phyloP scores from a whole-genome alignment of 2,329 filamentous ascomycete genomes.

The Paraphaeosphaeria minitans region DNA sequence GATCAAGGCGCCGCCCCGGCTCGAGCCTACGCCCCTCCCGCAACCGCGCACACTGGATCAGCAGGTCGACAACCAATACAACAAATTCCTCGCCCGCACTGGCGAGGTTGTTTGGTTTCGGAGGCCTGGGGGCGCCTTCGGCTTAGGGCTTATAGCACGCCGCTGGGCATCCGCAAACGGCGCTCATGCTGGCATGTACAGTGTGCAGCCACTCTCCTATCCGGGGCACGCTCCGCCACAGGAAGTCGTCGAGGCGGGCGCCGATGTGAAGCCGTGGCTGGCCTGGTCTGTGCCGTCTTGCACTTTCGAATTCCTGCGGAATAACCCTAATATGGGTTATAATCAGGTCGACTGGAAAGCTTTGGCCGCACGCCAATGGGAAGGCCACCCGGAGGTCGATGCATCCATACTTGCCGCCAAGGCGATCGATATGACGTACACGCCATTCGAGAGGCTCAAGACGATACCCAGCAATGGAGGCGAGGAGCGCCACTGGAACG shows the following conservation, averaged over 20 bases:
- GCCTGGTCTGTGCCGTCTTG: conserved; percentile 62
- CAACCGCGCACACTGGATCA: conserved; percentile 54
- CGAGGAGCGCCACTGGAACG: conserved; percentile 57
- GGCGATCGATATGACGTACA: conserved; percentile 60
- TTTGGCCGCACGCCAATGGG: conserved; percentile 50
- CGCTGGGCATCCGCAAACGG: conserved; percentile 48
- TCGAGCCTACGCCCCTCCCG: conserved; percentile 47
- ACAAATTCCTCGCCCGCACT: conserved; percentile 57
- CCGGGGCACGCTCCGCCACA: conserved; percentile 47
- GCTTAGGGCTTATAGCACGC: conserved; percentile 57
- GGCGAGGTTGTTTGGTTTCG: conserved; percentile 64
- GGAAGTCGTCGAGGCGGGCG: conserved; percentile 52
- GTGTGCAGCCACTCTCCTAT: conserved; percentile 57
- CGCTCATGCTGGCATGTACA: conserved; percentile 41
- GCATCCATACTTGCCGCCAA: conserved; percentile 64
- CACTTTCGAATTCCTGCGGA: conserved; percentile 53
- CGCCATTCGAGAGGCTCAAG: conserved; percentile 56
- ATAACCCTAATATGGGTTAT: conserved; percentile 49
- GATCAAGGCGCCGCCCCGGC: conserved; percentile 29
- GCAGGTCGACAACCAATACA: conserved; percentile 54
- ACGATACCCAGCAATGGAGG: conserved; percentile 44
- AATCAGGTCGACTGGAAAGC: conserved; percentile 59
- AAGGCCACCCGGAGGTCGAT: conserved; percentile 60
- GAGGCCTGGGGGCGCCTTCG: conserved; percentile 57
- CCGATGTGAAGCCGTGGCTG: conserved; percentile 60